Percentiles rank a stretch among this genome's conserved stretches.
Conservation (phyloP, 2,329 filamentous ascomycete species). For the Fusarium pseudonygamai region DNA sequence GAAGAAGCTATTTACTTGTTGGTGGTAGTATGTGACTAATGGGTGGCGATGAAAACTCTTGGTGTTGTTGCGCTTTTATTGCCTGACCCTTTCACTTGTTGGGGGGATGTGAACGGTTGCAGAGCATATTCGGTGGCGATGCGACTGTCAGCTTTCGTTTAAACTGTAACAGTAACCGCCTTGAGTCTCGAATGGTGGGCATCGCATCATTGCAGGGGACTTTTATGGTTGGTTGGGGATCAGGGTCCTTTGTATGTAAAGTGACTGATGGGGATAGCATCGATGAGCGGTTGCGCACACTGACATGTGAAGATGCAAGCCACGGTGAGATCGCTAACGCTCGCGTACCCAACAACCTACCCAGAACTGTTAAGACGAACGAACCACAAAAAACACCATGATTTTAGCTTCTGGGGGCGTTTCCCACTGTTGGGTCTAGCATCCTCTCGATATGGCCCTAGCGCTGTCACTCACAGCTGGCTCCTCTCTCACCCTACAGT, state of each 20-base stretch:
- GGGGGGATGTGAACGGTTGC: background rate
- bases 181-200: background rate
- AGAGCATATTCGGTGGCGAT: constrained; percentile 18
- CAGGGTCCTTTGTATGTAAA: constrained; percentile 2
- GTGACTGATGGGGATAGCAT: constrained; percentile 3
- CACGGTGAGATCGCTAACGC: constrained; percentile 19
- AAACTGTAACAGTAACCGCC: background rate
- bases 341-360: constrained; percentile 4
- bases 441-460: background rate
- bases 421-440: constrained; percentile 19
- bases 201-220: constrained; percentile 17
- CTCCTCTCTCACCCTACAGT: constrained; percentile 5
- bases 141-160: background rate
- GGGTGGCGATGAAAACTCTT: constrained; percentile 26
- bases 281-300: background rate
- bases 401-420: constrained; percentile 20
- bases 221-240: constrained; percentile 23
- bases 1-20: constrained; percentile 15
- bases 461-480: background rate
- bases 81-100: constrained; percentile 7
- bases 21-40: constrained; percentile 18
- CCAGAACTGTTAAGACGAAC: constrained; percentile 19
- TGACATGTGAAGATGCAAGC: constrained; percentile 20
- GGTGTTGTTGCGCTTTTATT: constrained; percentile 14
- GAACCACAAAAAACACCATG: constrained; percentile 9